Base-by-base conservation (phyloP, 257 asterid genomes). In the Ilex aquifolium region DNA sequence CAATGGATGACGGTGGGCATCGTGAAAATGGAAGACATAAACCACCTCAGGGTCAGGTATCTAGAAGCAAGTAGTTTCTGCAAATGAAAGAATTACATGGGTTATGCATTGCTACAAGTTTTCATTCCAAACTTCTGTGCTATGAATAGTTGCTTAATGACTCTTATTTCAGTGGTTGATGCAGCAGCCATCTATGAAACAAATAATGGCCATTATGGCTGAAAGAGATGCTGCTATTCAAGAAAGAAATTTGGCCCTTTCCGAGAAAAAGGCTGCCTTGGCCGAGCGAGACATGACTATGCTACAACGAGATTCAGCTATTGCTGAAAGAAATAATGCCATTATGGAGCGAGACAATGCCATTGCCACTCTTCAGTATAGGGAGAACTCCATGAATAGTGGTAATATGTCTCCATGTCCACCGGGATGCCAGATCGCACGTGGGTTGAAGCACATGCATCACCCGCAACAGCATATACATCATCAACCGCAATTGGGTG, bases 151-250 rank as follows among this genome's bases (percentile, higher is more conserved):
- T 36, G 42, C 8, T 36, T 4, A 36, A 36, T 36, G 5, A 36
- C 42, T 36, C 8, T 8, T 36, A 36, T 57, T 64, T 52, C 86
- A 93, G 99, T 93, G 99, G 97, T 77, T 93, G 76, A 82, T 93
- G 87, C 96, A 85, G 75, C 97, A 91, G 74, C 96, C 97, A 48
- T 85, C 99, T 6, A 93, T 93, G 97, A 93, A 89, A 69, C 99
- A 93, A 61, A 87, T 93, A 67, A 93, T 90, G 97, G 79, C 85
- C 31, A 79, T 93, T 40, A 87, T 90, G 94, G 87, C 95, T 2
- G 97, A 93, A 71, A 67, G 99, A 70, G 99, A 93, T 65, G 99
- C 95, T 16, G 99, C 97, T 21, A 82, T 93, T 71, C 99, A 93
- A 63, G 99, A 93, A 76, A 70, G 92, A 39, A 93, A 93, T 52